A percentile compares a stretch with the other conserved stretches of the same genome.
phyloP scores from a whole-genome alignment of 768 basidiomycete genomes.

The Daedaleopsis sinensis region DNA sequence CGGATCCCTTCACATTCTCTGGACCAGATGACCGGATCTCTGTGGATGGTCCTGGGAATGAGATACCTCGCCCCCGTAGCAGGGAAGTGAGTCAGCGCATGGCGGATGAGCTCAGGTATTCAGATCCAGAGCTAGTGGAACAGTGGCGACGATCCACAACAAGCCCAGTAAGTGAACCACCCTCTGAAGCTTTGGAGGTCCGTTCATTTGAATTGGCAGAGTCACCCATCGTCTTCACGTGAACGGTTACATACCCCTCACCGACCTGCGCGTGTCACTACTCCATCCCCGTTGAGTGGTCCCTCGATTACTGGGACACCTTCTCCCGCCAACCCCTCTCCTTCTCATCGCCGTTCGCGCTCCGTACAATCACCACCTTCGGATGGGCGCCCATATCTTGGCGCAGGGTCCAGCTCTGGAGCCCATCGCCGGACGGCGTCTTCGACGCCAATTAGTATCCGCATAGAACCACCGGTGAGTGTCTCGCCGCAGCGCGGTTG shows the following conservation, averaged over 20 bases:
- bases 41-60: neutral
- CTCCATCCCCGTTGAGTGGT: constrained; percentile 17
- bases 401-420: constrained; percentile 7
- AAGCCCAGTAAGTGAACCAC: constrained; percentile 11
- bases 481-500: neutral
- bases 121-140: constrained; percentile 23
- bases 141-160: constrained; percentile 23
- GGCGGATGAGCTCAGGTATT: constrained; percentile 26
- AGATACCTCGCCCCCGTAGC: constrained; percentile 6
- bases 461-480: constrained; percentile 30
- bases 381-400: constrained; percentile 12
- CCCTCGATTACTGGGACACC: constrained; percentile 4
- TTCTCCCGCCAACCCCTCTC: neutral
- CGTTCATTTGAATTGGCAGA: constrained; percentile 6
- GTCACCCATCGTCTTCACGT: constrained; percentile 13
- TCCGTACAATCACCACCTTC: constrained; percentile 16
- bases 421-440: constrained; percentile 11
- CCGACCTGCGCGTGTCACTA: constrained; percentile 13
- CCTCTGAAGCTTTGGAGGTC: neutral
- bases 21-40: constrained; percentile 3
- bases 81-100: constrained; percentile 16
- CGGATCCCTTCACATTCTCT: constrained; percentile 23
- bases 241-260: constrained; percentile 10
- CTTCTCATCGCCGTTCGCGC: constrained; percentile 15
- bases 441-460: constrained; percentile 21